Base-by-base conservation (phyloP, 2,329 filamentous ascomycete genomes). In the Alternaria atra region DNA sequence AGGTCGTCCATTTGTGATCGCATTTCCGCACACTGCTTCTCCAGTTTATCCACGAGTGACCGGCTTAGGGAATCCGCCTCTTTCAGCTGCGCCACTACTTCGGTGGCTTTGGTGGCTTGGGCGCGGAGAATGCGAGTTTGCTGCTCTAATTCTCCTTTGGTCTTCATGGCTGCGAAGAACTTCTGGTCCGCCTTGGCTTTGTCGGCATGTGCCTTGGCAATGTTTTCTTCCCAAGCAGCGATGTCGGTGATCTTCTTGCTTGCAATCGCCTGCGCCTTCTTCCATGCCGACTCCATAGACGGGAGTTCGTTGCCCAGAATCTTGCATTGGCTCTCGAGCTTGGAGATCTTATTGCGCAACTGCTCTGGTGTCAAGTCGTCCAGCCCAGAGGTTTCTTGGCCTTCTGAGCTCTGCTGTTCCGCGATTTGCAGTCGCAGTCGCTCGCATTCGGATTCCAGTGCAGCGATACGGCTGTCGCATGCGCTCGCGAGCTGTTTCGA, bases 181-280 rank as follows among this genome's bases (percentile, higher is more conserved):
- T 98, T 98, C 75, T 98, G 94, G 73, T 99, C 95, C 1, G 94
- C 94, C 79, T 97, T 98, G 66, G 90, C 89, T 82, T 99, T 99
- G 80, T 99, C 93, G 0, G 93, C 92, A 40, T 87, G 88, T 20
- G 96, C 82, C 25, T 91, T 84, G 17, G 87, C 82, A 37, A 94
- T 84, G 64, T 90, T 91, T 58, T 97, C 93, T 80, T 98, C 94
- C 74, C 93, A 82, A 4, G 86, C 84, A 6, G 85, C 83, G 53
- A 91, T 88, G 64, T 97, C 93, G 71, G 90, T 86, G 34, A 97
- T 89, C 79, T 97, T 98, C 81, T 93, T 94, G 52, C 90, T 90
- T 7, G 93, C 93, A 59, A 97, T 80, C 23, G 89, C 89, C 74
- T 94, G 92, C 53, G 94, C 91, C 78, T 94, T 94, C 79, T 91